Percentiles rank a stretch among this genome's conserved stretches.
These are phyloP conservation scores for Zizania latifolia DNA, from an alignment of 176 grass and related monocot genomes.

Conservation along the genomic window DNA sequence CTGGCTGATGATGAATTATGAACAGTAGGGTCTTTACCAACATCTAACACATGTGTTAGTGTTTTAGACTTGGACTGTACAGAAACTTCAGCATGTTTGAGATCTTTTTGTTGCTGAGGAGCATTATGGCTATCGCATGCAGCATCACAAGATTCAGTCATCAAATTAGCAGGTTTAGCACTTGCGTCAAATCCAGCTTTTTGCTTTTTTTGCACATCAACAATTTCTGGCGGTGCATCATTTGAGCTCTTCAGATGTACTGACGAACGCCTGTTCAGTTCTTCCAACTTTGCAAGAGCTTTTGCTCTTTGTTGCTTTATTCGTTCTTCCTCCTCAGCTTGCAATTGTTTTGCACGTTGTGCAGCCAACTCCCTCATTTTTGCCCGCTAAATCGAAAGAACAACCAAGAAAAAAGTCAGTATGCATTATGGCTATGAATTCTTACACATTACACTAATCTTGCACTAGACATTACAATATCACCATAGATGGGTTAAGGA, in stretches of 20 bases:
- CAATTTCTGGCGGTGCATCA: slow-evolving; percentile 21
- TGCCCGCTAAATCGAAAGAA: slow-evolving; percentile 53
- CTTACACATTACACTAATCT: not conserved
- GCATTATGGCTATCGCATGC: slow-evolving; percentile 7
- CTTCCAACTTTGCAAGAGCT: slow-evolving; percentile 90
- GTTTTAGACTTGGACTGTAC: slow-evolving; percentile 10
- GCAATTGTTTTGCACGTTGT: slow-evolving; percentile 75
- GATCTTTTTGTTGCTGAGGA: slow-evolving; percentile 11
- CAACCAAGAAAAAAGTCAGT: slow-evolving; percentile 29
- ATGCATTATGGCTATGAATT: slow-evolving; percentile 1
- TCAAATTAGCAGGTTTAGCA: slow-evolving; percentile 12
- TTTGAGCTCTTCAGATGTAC: slow-evolving; percentile 40
- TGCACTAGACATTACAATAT: not conserved
- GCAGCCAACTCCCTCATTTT: slow-evolving; percentile 86
- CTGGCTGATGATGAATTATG: slow-evolving; percentile 5
- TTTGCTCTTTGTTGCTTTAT: slow-evolving; percentile 83
- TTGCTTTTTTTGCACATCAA: slow-evolving; percentile 26
- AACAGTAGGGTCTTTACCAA: slow-evolving; percentile 23
- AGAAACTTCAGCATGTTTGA: slow-evolving; percentile 17
- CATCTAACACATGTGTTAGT: slow-evolving; percentile 9
- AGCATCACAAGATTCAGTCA: slow-evolving; percentile 10
- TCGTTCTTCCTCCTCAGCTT: slow-evolving; percentile 87
- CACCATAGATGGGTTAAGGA: not conserved
- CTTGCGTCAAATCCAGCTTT: slow-evolving; percentile 17
- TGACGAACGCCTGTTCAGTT: slow-evolving; percentile 70